Evolutionary conservation across 1,284 basidiomycete genomes (phyloP).

Genomic region (Trametes sp.): DNA sequence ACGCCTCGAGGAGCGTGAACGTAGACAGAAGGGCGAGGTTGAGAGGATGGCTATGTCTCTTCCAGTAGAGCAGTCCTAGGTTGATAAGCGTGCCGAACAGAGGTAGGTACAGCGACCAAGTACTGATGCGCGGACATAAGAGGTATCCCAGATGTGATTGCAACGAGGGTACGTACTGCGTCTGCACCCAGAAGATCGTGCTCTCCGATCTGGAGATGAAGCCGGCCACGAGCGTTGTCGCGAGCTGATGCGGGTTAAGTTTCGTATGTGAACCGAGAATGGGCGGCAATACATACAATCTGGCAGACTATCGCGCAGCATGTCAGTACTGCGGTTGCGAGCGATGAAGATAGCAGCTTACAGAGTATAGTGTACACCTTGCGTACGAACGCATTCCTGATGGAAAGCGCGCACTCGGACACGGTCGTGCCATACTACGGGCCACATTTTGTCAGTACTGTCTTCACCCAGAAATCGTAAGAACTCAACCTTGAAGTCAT

Average conservation of each 20-base stretch:
- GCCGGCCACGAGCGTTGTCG: slow-evolving; percentile 75
- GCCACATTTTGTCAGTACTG: too few relatives aligned
- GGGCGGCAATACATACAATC: slow-evolving; percentile 53
- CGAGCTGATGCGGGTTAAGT: slow-evolving; percentile 62
- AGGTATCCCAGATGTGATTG: slow-evolving; percentile 3
- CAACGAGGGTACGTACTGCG: slow-evolving; percentile 59
- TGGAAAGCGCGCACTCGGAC: slow-evolving; percentile 73
- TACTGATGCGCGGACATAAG: slow-evolving; percentile 48
- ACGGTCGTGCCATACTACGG: slow-evolving; percentile 79
- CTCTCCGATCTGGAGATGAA: slow-evolving; percentile 64
- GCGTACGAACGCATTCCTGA: slow-evolving; percentile 77
- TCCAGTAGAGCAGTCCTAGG: slow-evolving; percentile 84
- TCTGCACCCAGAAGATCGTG: slow-evolving; percentile 70
- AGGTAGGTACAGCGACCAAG: slow-evolving; percentile 79
- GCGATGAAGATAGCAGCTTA: slow-evolving; percentile 48
- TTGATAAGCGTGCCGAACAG: slow-evolving; percentile 79
- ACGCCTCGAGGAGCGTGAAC: slow-evolving; percentile 84
- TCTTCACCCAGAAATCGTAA: too few relatives aligned
- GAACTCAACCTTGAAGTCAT: slow-evolving; percentile 92
- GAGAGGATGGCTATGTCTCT: slow-evolving; percentile 84
- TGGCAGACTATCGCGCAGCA: slow-evolving; percentile 61
- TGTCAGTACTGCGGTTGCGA: slow-evolving; percentile 21
- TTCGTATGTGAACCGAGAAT: background rate
- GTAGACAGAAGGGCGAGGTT: slow-evolving; percentile 82
- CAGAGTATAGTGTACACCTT: slow-evolving; percentile 85